Evolutionary conservation across 176 grass and related monocot species (phyloP).

Genomic region (Oryza longistaminata): DNA sequence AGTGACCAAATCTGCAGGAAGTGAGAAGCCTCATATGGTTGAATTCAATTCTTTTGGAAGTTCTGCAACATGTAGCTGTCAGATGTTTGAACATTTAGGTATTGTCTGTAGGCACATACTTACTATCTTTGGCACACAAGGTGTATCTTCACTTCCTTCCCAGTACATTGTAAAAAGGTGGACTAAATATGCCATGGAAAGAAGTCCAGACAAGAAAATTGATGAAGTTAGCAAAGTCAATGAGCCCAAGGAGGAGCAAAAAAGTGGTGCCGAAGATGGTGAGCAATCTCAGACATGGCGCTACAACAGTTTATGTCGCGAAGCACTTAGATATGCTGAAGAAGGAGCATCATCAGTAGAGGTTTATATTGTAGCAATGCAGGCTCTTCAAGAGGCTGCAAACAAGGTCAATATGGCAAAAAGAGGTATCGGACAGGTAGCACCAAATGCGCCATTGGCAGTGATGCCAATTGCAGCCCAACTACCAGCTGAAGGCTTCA

Average conservation of each 20-base stretch:
- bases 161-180: constrained; percentile 54
- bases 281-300: constrained; percentile 53
- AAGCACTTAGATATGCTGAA: constrained; percentile 63
- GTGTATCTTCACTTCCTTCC: constrained; percentile 50
- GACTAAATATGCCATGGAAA: constrained; percentile 56
- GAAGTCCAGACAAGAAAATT: constrained; percentile 34
- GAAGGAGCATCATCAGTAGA: constrained; percentile 61
- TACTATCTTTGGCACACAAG: constrained; percentile 38
- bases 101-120: constrained; percentile 60
- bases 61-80: constrained; percentile 51
- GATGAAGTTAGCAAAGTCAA: constrained; percentile 35
- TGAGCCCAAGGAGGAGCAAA: constrained; percentile 52
- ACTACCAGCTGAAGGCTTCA: constrained; percentile 36
- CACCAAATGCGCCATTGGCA: constrained; percentile 35
- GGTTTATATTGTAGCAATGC: constrained; percentile 63
- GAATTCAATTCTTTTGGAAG: constrained; percentile 38
- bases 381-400: constrained; percentile 63
- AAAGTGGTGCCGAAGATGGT: constrained; percentile 37
- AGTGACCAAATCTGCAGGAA: constrained; percentile 47
- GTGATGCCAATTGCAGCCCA: constrained; percentile 58
- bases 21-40: constrained; percentile 41
- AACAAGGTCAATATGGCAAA: constrained; percentile 61
- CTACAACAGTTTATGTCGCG: constrained; percentile 58
- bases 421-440: constrained; percentile 53
- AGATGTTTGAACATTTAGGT: constrained; percentile 56